phyloP scores from a whole-genome alignment of 2,329 filamentous ascomycete species.

The Trichoderma brevicompactum region DNA sequence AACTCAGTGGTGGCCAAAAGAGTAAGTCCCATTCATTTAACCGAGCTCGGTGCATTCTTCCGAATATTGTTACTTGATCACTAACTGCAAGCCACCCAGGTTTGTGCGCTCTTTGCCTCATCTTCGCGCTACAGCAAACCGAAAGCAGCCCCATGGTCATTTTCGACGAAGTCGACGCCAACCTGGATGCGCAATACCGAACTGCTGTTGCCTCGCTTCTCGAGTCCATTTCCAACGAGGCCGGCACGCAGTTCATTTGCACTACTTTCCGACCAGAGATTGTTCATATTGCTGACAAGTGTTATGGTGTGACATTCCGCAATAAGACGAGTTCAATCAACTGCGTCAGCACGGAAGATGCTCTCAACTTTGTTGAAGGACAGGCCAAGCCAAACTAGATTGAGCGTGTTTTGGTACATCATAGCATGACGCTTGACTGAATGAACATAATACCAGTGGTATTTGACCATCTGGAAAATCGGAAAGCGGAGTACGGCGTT shows the following conservation, averaged over 20 bases:
- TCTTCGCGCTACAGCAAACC: constrained; percentile 98
- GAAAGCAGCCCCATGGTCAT: constrained; percentile 98
- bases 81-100: constrained; percentile 53
- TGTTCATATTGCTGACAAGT: constrained; percentile 92
- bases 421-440: constrained; percentile 4
- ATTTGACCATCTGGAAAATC: constrained; percentile 16
- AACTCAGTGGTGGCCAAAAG: constrained; percentile 96
- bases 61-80: neutral
- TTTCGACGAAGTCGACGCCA: constrained; percentile 98
- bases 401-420: neutral
- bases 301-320: constrained; percentile 91
- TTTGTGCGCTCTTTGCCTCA: constrained; percentile 93
- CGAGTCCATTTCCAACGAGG: constrained; percentile 72
- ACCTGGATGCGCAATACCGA: constrained; percentile 95
- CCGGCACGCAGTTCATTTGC: constrained; percentile 86
- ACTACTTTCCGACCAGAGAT: constrained; percentile 98
- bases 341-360: constrained; percentile 84
- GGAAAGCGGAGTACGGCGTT: constrained; percentile 29
- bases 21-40: constrained; percentile 59
- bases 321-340: constrained; percentile 96
- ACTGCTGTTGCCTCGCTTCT: constrained; percentile 92
- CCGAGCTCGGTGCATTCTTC: neutral
- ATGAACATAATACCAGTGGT: constrained; percentile 4
- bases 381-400: constrained; percentile 54
- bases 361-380: constrained; percentile 91